Base-by-base conservation (phyloP, 805 yeast species). In the Priceomyces carsonii region DNA sequence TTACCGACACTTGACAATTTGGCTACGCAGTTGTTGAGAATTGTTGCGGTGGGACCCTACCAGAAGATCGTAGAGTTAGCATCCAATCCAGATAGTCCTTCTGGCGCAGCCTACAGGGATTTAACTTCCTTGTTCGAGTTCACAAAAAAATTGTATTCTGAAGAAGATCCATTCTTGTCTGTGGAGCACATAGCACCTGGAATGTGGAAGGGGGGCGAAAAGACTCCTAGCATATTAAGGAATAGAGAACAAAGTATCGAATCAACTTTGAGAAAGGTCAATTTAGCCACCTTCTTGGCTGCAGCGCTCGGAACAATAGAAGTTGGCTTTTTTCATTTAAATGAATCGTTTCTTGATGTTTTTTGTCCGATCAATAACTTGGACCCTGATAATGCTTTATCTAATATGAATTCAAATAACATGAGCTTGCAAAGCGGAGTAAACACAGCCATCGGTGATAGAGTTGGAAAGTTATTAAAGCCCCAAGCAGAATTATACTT, bases 231-330 rank as follows among this genome's bases (percentile, higher is more conserved):
- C 18, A 68, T 80, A 53, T 66, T 82, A 45, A 68, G 71, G 43
- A 79, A 77, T 34, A 73, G 79, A 40, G 87, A 80, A 47, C 82
- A 79, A 42, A 71, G 79, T 32, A 63, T 79, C 38, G 77, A 73
- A 54, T 70, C 78, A 25, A 80, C 93, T 0, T 59, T 91, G 21
- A 79, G 95, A 39, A 85, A 91, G 48, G 85, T 89, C 1, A 93
- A 93, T 50, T 61, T 93, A 44, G 86, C 96, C 0, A 88, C 96
- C 0, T 93, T 88, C 53, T 64, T 89, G 26, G 75, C 89, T n/a
- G 93, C 96, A 0, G 78, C 93, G 1, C 70, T 90, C 39, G 95
- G 96, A 31, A 71, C 86, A 12, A 75, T 85, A 33, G 93, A 87
- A 42, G 82, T 86, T 29, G 98, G 97, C 1, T 88, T 93, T 57